A percentile compares a stretch with the other conserved stretches of the same genome.
phyloP scores from a whole-genome alignment of 2,329 filamentous ascomycete genomes.

The Talaromyces sp. region DNA sequence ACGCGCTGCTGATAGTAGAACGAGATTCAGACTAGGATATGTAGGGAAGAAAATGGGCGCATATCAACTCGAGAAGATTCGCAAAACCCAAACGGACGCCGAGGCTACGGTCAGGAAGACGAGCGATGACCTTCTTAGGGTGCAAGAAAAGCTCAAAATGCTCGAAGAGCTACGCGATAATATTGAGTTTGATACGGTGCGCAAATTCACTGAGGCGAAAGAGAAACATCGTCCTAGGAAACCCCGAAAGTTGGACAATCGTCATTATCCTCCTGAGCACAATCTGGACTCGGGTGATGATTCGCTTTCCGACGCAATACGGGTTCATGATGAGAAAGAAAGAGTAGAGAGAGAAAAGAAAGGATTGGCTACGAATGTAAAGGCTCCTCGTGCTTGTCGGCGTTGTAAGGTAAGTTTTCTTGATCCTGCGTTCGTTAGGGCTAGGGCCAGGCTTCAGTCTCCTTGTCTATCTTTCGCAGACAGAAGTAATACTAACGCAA shows the following conservation, averaged over 20 bases:
- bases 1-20: neutral
- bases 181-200: neutral
- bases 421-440: neutral
- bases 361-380: neutral
- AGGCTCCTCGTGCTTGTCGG: slow-evolving; percentile 4
- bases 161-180: neutral
- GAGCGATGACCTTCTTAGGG: neutral
- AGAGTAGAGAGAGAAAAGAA: neutral
- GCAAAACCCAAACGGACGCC: neutral
- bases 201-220: neutral
- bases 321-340: neutral
- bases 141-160: neutral
- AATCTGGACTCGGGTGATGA: slow-evolving; percentile 8
- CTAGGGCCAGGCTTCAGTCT: neutral
- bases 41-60: neutral
- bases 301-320: slow-evolving; percentile 3
- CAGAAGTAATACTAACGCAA: neutral
- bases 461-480: neutral
- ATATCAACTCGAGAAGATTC: slow-evolving; percentile 1
- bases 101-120: neutral
- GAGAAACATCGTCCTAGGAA: neutral
- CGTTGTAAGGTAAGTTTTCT: slow-evolving; percentile 15
- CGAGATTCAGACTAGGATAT: neutral
- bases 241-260: neutral
- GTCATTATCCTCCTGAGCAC: neutral